Evolutionary conservation across 306 rosid genomes (phyloP).

Genomic region (Acacia confusa): DNA sequence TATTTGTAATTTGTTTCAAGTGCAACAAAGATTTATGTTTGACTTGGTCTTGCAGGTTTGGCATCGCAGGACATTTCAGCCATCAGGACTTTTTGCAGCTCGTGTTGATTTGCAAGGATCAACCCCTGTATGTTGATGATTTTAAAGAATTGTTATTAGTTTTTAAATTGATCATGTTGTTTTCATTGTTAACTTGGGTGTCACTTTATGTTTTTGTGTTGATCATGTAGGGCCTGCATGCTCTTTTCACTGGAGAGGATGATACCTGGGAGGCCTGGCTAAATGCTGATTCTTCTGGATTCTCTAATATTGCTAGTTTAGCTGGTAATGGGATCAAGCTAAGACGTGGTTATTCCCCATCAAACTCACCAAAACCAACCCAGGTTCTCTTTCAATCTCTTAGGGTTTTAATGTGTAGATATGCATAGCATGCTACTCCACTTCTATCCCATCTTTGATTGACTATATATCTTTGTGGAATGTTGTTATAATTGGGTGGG

Average conservation of each 20-base stretch:
- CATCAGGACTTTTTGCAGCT: conserved; percentile 98
- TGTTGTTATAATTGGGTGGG: background rate
- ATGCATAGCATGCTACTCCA: background rate
- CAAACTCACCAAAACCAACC: conserved; percentile 75
- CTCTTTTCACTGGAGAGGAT: conserved; percentile 95
- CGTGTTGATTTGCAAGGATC: conserved; percentile 94
- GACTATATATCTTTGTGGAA: background rate
- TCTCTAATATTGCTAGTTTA: conserved; percentile 65
- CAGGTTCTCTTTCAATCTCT: conserved; percentile 53
- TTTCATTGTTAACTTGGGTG: conserved; percentile 16
- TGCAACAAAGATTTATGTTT: background rate
- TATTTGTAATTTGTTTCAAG: background rate
- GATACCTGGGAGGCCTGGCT: conserved; percentile 98
- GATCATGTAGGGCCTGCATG: conserved; percentile 81
- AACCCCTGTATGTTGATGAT: conserved; percentile 62
- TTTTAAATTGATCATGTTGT: background rate
- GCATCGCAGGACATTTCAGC: conserved; percentile 94
- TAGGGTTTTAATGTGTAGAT: conserved; percentile 9
- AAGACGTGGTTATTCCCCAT: conserved; percentile 90
- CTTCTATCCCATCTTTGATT: conserved; percentile 1
- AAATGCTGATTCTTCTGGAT: conserved; percentile 81
- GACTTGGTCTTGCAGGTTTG: conserved; percentile 65
- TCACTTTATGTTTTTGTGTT: conserved; percentile 34
- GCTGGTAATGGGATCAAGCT: conserved; percentile 76
- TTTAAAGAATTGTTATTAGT: conserved; percentile 7